Evolutionary conservation across 306 rosid genomes (phyloP), one percentile per base, ranked within the genome.

Genomic region (Cucumis cinereus): DNA sequence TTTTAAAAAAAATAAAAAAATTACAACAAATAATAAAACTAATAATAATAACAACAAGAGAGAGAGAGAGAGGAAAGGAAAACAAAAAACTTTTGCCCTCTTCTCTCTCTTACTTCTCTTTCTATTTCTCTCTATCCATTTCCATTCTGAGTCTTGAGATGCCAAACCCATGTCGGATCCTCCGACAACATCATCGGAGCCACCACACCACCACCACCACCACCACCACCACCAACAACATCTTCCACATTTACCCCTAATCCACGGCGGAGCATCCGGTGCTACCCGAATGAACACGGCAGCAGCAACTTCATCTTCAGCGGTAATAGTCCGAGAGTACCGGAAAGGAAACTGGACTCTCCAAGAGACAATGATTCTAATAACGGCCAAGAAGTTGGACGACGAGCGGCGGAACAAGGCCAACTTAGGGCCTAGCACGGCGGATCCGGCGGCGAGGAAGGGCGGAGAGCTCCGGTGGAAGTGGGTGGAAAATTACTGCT

Each of bases 401-500:
- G 93, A 87, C 43, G 91, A 87, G 17, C 83, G 91, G 0, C 55
- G 93, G 20, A 77, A 75, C 41, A 82, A 66, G 75, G 58, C 76
- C 0, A 16, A 8, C 7, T 36, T 75, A 4, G 22, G 45, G 2
- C 26, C 66, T n/a, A 17, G 38, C 4, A 1, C 61, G 0, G n/a
- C 52, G 0, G 43, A 61, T n/a, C 15, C 85, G 1, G 77, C 57
- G 0, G 73, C 81, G 26, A 62, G 81, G 4, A 63, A 61, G 33
- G 84, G 85, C 19, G 89, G 93, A 0, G 91, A 89, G 74, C 57
- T 89, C 0, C 38, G 93, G 36, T 89, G 93, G 93, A 89, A 89
- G 50, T 87, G 93, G 91, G 93, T 89, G 0, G 93, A 89, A 64
- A 87, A 89, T 72, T 89, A 89, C 79, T 89, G 93, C 82, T 89